A percentile compares a stretch with the other conserved stretches of the same genome.
Evolutionary conservation across 768 basidiomycete genomes (phyloP).

Genomic region (Austroboletus eburneus): DNA sequence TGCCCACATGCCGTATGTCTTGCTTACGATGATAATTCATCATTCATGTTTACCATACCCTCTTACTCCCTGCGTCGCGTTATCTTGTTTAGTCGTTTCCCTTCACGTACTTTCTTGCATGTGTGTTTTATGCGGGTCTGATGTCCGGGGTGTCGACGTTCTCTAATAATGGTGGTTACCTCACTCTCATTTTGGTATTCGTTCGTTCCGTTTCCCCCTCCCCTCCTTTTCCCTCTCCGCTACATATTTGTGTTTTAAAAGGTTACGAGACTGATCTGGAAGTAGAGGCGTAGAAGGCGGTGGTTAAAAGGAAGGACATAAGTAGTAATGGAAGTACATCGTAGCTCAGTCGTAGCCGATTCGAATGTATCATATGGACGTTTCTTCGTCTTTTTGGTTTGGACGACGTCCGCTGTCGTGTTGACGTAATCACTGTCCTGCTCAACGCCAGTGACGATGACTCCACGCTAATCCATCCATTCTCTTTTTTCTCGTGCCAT

Average conservation of each 20-base stretch:
- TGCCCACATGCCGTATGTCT: constrained; percentile 22
- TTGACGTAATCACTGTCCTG: no score
- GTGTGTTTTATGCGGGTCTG: constrained; percentile 18
- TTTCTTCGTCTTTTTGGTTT: no score
- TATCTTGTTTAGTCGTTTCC: constrained; percentile 26
- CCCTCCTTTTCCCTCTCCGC: neutral
- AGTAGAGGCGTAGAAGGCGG: constrained; percentile 24
- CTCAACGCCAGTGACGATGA: no score
- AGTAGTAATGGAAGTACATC: constrained; percentile 30
- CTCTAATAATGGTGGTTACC: constrained; percentile 16
- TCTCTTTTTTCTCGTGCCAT: no score
- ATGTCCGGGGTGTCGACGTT: constrained; percentile 15
- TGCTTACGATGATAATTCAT: constrained; percentile 28
- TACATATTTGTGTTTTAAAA: constrained; percentile 23
- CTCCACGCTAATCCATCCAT: no score
- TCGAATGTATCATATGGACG: constrained; percentile 24
- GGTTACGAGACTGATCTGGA: constrained; percentile 25
- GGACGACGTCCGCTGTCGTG: no score
- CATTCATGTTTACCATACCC: constrained; percentile 29
- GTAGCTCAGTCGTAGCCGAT: constrained; percentile 17
- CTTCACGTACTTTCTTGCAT: constrained; percentile 21
- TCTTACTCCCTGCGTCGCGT: constrained; percentile 26
- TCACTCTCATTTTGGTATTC: constrained; percentile 2
- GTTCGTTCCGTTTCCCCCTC: constrained; percentile 9
- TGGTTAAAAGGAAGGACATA: constrained; percentile 28